phyloP scores from a whole-genome alignment of 1,139 yeast genomes.

The Williopsis jadinii region DNA sequence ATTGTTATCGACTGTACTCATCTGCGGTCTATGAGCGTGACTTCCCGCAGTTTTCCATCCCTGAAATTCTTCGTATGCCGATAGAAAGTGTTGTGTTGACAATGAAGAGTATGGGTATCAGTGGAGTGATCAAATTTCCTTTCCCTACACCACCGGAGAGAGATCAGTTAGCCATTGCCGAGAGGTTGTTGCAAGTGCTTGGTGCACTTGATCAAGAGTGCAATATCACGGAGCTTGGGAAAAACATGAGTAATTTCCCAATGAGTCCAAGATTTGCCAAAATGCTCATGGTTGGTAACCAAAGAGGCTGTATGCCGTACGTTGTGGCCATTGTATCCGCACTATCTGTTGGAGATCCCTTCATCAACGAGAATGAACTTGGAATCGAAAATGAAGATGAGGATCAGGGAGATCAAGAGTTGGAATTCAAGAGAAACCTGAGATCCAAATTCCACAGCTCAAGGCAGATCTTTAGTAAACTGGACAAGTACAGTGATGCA shows the following conservation, averaged over 20 bases:
- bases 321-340: conserved; percentile 89
- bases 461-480: conserved; percentile 50
- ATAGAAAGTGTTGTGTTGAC: conserved; percentile 89
- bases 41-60: conserved; percentile 73
- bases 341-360: conserved; percentile 90
- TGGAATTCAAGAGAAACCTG: conserved; percentile 37
- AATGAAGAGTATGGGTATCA: conserved; percentile 97
- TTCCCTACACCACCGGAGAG: conserved; percentile 93
- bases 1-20: conserved; percentile 85
- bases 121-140: conserved; percentile 84
- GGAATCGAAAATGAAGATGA: conserved; percentile 35
- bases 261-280: conserved; percentile 90
- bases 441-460: conserved; percentile 49
- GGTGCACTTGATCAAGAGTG: conserved; percentile 66
- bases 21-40: conserved; percentile 93
- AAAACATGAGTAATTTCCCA: conserved; percentile 85
- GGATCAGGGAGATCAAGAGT: conserved; percentile 29
- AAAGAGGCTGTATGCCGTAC: conserved; percentile 77
- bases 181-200: conserved; percentile 56
- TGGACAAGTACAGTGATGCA: conserved; percentile 73
- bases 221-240: conserved; percentile 70
- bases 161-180: conserved; percentile 53
- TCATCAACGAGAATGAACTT: conserved; percentile 64
- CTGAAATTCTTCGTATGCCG: conserved; percentile 93
- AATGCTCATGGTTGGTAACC: conserved; percentile 83